Evolutionary conservation across 225 moss, liverwort and hornwort genomes (phyloP).

Genomic region (Bryoerythrophyllum caledonicum): DNA sequence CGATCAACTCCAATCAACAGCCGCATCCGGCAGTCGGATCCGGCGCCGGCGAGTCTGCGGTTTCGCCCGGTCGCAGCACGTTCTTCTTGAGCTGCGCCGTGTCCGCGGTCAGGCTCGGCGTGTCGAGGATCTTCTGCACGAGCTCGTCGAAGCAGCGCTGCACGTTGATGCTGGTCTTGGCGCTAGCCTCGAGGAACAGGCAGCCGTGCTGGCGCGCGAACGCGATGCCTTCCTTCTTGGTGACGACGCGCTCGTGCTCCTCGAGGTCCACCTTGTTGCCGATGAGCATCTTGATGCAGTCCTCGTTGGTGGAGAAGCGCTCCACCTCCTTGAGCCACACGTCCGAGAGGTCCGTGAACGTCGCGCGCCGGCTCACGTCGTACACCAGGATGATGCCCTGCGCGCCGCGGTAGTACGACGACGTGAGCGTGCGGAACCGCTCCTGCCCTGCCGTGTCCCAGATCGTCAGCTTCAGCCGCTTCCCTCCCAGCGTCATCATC

Average conservation of each 20-base stretch:
- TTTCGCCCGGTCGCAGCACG: slow-evolving; percentile 76
- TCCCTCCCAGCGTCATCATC: slow-evolving; percentile 82
- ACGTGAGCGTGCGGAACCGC: slow-evolving; percentile 88
- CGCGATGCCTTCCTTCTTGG: slow-evolving; percentile 95
- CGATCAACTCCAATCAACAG: no score
- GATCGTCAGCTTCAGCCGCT: slow-evolving; percentile 88
- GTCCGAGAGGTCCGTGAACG: slow-evolving; percentile 90
- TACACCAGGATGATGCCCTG: slow-evolving; percentile 93
- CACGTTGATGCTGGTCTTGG: slow-evolving; percentile 91
- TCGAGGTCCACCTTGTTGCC: slow-evolving; percentile 96
- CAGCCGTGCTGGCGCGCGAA: slow-evolving; percentile 95
- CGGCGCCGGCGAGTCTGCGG: slow-evolving; percentile 46
- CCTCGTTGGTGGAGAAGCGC: slow-evolving; percentile 84
- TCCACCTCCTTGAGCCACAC: slow-evolving; percentile 98
- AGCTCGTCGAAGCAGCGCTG: slow-evolving; percentile 94
- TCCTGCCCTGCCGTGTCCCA: slow-evolving; percentile 99
- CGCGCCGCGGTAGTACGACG: slow-evolving; percentile 89
- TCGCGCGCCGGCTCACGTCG: slow-evolving; percentile 89
- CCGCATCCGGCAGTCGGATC: slow-evolving; percentile 24
- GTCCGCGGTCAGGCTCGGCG: slow-evolving; percentile 83
- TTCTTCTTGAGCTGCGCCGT: slow-evolving; percentile 82
- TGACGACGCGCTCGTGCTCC: slow-evolving; percentile 89
- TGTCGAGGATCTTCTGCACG: slow-evolving; percentile 92
- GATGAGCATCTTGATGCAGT: slow-evolving; percentile 96
- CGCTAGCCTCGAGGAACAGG: slow-evolving; percentile 91